phyloP scores from a whole-genome alignment of 1,284 basidiomycete genomes.

The Somion occarium region DNA sequence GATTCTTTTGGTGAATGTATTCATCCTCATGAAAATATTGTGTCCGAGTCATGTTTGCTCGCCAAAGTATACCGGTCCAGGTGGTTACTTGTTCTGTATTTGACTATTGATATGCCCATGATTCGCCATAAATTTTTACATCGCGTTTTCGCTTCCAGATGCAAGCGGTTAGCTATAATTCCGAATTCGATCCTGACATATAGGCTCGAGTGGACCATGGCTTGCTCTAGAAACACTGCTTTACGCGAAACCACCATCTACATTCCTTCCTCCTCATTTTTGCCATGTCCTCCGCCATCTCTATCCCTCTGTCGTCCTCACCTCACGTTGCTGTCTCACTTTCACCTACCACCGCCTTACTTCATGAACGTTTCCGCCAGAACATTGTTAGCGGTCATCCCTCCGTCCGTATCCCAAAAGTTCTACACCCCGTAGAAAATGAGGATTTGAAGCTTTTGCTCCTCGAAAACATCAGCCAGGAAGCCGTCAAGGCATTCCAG shows the following conservation, averaged over 20 bases:
- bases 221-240: too few species aligned
- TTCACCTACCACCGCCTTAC: conserved; percentile 37
- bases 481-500: conserved; percentile 81
- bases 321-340: conserved; percentile 38
- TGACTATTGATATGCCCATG: too few species aligned
- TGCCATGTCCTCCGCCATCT: conserved; percentile 31
- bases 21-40: conserved; percentile 1
- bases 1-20: conserved; percentile 7
- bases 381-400: conserved; percentile 14
- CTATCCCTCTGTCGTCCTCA: conserved; percentile 32
- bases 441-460: conserved; percentile 76
- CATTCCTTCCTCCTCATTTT: conserved; percentile 12
- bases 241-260: background rate
- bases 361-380: conserved; percentile 44
- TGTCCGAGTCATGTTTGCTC: conserved; percentile 12
- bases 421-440: conserved; percentile 75
- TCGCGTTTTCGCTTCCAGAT: background rate
- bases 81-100: too few species aligned
- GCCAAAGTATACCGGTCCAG: background rate
- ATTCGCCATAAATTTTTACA: background rate
- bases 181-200: too few species aligned
- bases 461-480: conserved; percentile 93
- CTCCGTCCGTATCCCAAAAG: conserved; percentile 51
- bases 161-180: too few species aligned
- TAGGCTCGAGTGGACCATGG: too few species aligned